A percentile compares a stretch with the other conserved stretches of the same genome.
Conservation (phyloP, 164 flowering plant genomes). For the Umbilicus rupestris region DNA sequence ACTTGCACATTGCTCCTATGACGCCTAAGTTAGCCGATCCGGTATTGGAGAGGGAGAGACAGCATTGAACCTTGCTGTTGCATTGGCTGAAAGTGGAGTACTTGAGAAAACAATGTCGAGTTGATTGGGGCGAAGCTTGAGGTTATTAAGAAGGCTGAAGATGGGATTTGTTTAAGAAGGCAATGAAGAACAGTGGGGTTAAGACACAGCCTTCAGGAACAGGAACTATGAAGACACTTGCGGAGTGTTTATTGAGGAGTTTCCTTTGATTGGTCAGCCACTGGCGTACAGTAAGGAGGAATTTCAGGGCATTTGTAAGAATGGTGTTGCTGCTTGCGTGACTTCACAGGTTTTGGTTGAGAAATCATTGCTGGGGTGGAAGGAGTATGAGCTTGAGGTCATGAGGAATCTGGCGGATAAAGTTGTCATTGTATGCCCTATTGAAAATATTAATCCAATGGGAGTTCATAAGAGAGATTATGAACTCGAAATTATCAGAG, state of each 20-base stretch:
- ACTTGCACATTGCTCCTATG: conserved; percentile 88
- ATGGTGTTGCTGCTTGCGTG: conserved; percentile 81
- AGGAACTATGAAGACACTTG: conserved; percentile 69
- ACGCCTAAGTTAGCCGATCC: conserved; percentile 84
- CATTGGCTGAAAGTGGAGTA: conserved; percentile 74
- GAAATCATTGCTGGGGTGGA: conserved; percentile 96
- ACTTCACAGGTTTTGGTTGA: conserved; percentile 89
- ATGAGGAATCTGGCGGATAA: conserved; percentile 97
- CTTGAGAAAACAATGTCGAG: conserved; percentile 64
- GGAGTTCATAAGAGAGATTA: conserved; percentile 92
- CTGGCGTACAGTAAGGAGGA: conserved; percentile 91
- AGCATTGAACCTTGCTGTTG: conserved; percentile 85
- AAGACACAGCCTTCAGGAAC: conserved; percentile 89
- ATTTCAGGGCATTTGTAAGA: conserved; percentile 81
- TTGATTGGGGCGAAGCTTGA: conserved; percentile 93
- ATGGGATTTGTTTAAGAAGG: conserved; percentile 88
- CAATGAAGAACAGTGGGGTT: conserved; percentile 78
- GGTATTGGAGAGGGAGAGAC: conserved; percentile 78
- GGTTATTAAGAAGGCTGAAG: conserved; percentile 91
- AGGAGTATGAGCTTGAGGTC: conserved; percentile 95
- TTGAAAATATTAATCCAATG: conserved; percentile 94
- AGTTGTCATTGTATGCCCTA: conserved; percentile 94
- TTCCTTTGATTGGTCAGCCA: conserved; percentile 79
- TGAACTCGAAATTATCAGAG: too few species aligned
- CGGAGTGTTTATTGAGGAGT: conserved; percentile 87